Percentiles rank a stretch among this genome's conserved stretches.
Evolutionary conservation across 345 rosid genomes (phyloP).

Genomic region (Kandelia obovata): DNA sequence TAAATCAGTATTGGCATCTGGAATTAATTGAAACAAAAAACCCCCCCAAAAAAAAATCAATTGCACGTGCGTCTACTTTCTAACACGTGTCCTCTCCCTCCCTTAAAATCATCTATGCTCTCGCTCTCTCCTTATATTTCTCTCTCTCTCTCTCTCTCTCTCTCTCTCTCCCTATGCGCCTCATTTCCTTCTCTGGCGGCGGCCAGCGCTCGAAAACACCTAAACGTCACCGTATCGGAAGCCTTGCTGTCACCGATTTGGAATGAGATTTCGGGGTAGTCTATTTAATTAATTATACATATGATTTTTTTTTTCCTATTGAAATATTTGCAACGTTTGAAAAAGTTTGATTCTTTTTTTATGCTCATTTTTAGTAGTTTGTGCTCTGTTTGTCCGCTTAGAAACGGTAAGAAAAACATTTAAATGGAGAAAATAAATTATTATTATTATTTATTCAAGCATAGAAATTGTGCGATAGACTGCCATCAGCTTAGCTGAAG

Average conservation of each 20-base stretch:
- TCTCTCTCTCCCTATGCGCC: constrained; percentile 1
- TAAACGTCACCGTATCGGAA: background rate
- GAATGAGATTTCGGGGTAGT: background rate
- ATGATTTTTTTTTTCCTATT: background rate
- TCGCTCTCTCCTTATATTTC: background rate
- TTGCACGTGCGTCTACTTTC: constrained; percentile 9
- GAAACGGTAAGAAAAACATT: background rate
- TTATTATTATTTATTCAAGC: too few species aligned
- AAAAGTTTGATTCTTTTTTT: background rate
- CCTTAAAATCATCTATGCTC: constrained; percentile 7
- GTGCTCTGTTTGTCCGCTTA: background rate
- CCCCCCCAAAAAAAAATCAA: background rate
- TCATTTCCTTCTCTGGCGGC: background rate
- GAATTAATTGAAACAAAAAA: too few species aligned
- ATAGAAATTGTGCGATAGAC: too few species aligned
- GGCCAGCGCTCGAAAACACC: constrained; percentile 5
- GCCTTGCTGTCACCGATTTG: background rate
- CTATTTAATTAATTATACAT: background rate
- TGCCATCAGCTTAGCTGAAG: too few species aligned
- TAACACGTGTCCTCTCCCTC: background rate
- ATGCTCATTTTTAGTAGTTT: background rate
- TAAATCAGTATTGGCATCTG: too few species aligned
- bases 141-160: too few species aligned
- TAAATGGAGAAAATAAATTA: background rate
- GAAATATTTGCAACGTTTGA: background rate